These are phyloP conservation scores for Plenodomus lindquistii DNA, from an alignment of 2,329 filamentous ascomycete species.

Conservation along the genomic window DNA sequence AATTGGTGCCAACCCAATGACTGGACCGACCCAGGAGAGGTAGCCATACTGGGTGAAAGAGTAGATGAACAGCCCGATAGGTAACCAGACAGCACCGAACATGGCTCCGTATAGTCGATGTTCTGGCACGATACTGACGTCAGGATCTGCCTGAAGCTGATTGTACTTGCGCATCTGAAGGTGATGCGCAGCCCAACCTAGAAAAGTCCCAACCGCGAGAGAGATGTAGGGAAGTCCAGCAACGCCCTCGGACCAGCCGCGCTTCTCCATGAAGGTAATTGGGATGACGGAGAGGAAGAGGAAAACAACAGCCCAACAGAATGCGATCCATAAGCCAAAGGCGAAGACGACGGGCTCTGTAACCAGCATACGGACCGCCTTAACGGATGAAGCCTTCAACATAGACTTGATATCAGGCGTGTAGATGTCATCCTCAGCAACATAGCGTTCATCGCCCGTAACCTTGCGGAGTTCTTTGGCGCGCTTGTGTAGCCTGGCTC, in stretches of 20 bases:
- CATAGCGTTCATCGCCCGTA: constrained; percentile 56
- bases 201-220: constrained; percentile 53
- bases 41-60: constrained; percentile 57
- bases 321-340: constrained; percentile 57
- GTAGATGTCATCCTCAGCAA: constrained; percentile 56
- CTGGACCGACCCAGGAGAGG: constrained; percentile 55
- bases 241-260: constrained; percentile 57
- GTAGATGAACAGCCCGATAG: constrained; percentile 51
- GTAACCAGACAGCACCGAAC: constrained; percentile 37
- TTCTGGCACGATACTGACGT: constrained; percentile 42
- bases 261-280: constrained; percentile 53
- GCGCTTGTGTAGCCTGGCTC: constrained; percentile 54
- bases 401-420: constrained; percentile 53
- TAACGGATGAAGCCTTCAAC: constrained; percentile 55
- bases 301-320: constrained; percentile 59
- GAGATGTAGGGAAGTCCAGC: constrained; percentile 57
- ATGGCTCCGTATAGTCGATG: constrained; percentile 38
- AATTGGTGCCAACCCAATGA: constrained; percentile 55
- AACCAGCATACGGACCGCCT: constrained; percentile 55
- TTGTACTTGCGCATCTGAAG: constrained; percentile 58
- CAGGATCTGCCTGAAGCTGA: constrained; percentile 42
- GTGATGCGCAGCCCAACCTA: constrained; percentile 55
- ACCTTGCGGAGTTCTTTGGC: constrained; percentile 53
- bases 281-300: constrained; percentile 52
- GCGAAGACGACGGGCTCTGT: constrained; percentile 56